phyloP scores from a whole-genome alignment of 169 alveolate genomes.

The Theileria equi region DNA sequence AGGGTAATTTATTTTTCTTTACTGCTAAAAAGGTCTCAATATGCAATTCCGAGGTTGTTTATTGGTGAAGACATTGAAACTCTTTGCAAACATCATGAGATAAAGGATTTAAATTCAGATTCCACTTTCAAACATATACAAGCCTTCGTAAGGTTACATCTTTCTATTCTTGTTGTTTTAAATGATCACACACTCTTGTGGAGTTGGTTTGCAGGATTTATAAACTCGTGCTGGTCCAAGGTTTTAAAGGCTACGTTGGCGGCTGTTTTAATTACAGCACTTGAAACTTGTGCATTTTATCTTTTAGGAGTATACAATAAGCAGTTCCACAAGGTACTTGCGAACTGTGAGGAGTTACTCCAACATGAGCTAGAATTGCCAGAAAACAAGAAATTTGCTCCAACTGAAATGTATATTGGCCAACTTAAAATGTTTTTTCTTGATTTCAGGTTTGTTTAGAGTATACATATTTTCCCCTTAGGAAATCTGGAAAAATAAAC shows the following conservation, averaged over 20 bases:
- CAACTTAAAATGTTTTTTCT: constrained; percentile 34
- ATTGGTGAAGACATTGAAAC: background rate
- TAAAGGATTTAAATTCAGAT: background rate
- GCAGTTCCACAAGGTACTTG: constrained; percentile 54
- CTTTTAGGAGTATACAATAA: constrained; percentile 11
- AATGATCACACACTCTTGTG: constrained; percentile 25
- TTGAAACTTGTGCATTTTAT: constrained; percentile 16
- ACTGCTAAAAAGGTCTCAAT: background rate
- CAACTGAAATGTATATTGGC: constrained; percentile 37
- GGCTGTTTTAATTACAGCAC: constrained; percentile 24
- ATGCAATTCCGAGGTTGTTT: constrained; percentile 34
- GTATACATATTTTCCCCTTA: too few species aligned
- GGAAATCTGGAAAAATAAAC: constrained; percentile 1
- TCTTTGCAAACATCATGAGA: constrained; percentile 29
- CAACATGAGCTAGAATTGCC: background rate
- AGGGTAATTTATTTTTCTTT: constrained; percentile 5
- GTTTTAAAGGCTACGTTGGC: constrained; percentile 44
- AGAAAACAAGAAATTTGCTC: background rate
- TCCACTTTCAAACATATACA: constrained; percentile 1
- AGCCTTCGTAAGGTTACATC: constrained; percentile 28
- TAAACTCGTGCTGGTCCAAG: constrained; percentile 27
- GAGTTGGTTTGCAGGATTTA: constrained; percentile 46
- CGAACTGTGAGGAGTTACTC: background rate
- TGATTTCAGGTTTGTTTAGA: constrained; percentile 39
- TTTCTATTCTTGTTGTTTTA: constrained; percentile 40